Evolutionary conservation across 1,284 basidiomycete genomes (phyloP).

Genomic region (Naganishia cerealis): DNA sequence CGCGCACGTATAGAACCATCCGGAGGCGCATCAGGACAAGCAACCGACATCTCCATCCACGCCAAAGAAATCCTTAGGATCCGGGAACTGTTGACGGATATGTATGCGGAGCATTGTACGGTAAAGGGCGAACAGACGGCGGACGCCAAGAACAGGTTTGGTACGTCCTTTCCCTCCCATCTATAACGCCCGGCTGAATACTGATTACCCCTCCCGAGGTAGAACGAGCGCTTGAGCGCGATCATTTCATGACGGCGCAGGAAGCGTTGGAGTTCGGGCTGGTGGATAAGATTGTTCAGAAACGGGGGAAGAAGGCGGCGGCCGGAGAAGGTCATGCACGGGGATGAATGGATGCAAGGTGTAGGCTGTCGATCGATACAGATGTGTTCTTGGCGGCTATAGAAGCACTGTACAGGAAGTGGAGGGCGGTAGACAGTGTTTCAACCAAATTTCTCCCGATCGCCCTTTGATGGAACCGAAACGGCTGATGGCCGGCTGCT

Average conservation of each 20-base stretch:
- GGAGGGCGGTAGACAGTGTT: too few relatives aligned
- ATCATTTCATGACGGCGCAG: conserved; percentile 89
- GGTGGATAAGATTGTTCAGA: conserved; percentile 79
- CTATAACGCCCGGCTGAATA: too few relatives aligned
- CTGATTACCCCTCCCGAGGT: too few relatives aligned
- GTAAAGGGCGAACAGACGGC: conserved; percentile 65
- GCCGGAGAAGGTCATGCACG: too few relatives aligned
- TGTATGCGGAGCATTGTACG: conserved; percentile 68
- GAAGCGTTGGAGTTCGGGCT: conserved; percentile 86
- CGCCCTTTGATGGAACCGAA: too few relatives aligned
- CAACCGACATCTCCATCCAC: conserved; percentile 89
- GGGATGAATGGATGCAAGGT: too few relatives aligned
- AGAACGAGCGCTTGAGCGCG: conserved; percentile 84
- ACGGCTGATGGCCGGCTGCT: too few relatives aligned
- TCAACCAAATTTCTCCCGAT: too few relatives aligned
- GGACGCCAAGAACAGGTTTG: conserved; percentile 71
- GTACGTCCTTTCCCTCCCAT: too few relatives aligned
- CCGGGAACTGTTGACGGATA: conserved; percentile 72
- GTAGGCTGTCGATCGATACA: too few relatives aligned
- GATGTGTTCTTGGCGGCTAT: too few relatives aligned
- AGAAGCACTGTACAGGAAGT: too few relatives aligned
- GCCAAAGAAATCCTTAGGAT: conserved; percentile 89
- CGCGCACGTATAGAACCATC: conserved; percentile 69
- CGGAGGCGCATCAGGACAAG: conserved; percentile 87
- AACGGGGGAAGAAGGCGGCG: conserved; percentile 19